Evolutionary conservation across 768 basidiomycete genomes (phyloP).

Genomic region (Amanita pseudoporphyria): DNA sequence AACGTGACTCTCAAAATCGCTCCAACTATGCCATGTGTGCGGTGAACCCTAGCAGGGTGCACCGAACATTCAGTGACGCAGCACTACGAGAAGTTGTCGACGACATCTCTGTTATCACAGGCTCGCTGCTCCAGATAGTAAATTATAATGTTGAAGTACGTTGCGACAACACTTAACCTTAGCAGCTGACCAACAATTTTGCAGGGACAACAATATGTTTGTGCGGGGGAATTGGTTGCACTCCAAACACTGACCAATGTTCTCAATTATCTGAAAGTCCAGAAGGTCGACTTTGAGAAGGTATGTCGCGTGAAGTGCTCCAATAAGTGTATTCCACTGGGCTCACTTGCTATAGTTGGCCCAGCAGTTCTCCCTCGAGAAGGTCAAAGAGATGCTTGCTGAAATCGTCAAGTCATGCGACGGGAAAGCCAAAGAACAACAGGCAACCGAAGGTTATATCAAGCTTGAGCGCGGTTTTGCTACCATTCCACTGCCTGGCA

Average conservation of each 20-base stretch:
- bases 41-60: constrained; percentile 95
- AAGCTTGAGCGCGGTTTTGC: constrained; percentile 96
- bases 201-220: constrained; percentile 99
- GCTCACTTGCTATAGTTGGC: constrained; percentile 46
- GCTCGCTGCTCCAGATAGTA: constrained; percentile 91
- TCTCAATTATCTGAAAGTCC: constrained; percentile 89
- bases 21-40: constrained; percentile 99
- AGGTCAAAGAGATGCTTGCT: constrained; percentile 91
- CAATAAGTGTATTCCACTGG: constrained; percentile 7
- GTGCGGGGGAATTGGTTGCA: constrained; percentile 91
- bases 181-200: constrained; percentile 6
- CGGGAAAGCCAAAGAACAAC: constrained; percentile 66
- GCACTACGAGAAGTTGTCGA: constrained; percentile 98
- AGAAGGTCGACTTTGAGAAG: constrained; percentile 91
- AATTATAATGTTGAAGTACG: constrained; percentile 89
- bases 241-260: constrained; percentile 94
- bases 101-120: constrained; percentile 65
- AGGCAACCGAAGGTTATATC: constrained; percentile 79
- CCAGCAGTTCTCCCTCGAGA: constrained; percentile 79
- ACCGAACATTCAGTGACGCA: constrained; percentile 87
- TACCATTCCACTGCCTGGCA: constrained; percentile 90
- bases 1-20: constrained; percentile 86
- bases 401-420: constrained; percentile 85
- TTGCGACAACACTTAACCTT: constrained; percentile 1
- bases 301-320: constrained; percentile 24